Conservation (phyloP, 164 flowering plant species). For the Dillenia suffruticosa region DNA sequence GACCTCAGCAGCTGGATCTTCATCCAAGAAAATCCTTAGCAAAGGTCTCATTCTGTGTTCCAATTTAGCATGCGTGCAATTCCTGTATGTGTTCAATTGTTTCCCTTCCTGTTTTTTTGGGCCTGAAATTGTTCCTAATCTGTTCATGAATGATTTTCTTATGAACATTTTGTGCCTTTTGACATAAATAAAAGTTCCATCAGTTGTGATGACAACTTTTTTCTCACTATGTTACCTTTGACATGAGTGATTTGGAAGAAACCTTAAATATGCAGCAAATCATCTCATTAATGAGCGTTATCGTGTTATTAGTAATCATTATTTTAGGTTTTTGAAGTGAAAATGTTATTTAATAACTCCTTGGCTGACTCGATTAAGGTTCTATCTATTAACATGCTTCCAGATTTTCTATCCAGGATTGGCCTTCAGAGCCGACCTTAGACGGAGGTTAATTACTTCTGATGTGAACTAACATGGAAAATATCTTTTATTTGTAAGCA, state of each 20-base stretch:
- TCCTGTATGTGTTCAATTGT: not conserved
- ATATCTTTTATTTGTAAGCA: too few relatives aligned
- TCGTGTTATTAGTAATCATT: too few relatives aligned
- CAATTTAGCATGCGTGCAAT: constrained; percentile 8
- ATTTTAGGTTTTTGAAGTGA: too few relatives aligned
- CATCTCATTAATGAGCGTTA: too few relatives aligned
- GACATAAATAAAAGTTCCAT: constrained; percentile 1
- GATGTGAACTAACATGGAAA: too few relatives aligned
- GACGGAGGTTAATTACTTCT: too few relatives aligned
- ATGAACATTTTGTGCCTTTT: constrained; percentile 3
- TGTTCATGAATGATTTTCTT: not conserved
- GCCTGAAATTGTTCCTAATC: constrained; percentile 6
- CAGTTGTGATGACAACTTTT: not conserved
- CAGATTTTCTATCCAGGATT: too few relatives aligned
- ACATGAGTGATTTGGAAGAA: not conserved
- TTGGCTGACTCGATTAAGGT: too few relatives aligned
- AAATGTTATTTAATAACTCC: too few relatives aligned
- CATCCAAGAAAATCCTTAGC: constrained; percentile 1
- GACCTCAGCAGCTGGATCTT: constrained; percentile 8
- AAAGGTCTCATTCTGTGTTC: constrained; percentile 6
- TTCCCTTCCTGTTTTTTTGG: constrained; percentile 3
- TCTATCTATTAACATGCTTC: too few relatives aligned
- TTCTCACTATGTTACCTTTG: not conserved
- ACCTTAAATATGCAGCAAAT: too few relatives aligned
- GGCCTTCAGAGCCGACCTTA: too few relatives aligned